Evolutionary conservation across 2,329 filamentous ascomycete genomes (phyloP).

Genomic region (Microdochium paspali): DNA sequence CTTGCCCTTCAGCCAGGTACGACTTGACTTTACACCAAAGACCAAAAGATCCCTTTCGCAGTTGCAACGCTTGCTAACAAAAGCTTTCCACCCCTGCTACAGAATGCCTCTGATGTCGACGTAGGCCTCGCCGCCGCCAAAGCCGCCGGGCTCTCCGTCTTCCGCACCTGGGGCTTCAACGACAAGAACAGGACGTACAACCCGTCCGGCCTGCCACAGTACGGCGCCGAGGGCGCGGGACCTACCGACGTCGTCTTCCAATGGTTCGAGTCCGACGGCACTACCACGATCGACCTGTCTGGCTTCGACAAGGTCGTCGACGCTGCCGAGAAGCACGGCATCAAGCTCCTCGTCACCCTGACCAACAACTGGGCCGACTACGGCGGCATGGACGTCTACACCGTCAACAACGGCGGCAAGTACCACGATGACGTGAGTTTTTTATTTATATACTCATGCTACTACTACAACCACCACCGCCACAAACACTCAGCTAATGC

Average conservation of each 20-base stretch:
- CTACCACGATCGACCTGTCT: constrained; percentile 29
- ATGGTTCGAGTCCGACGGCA: constrained; percentile 30
- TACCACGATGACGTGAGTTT: constrained; percentile 38
- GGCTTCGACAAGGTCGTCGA: constrained; percentile 42
- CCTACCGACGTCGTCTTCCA: constrained; percentile 36
- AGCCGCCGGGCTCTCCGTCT: constrained; percentile 19
- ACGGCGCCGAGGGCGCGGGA: constrained; percentile 38
- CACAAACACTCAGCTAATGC: neutral
- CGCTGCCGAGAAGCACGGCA: constrained; percentile 35
- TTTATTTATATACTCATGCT: neutral
- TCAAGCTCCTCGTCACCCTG: constrained; percentile 43
- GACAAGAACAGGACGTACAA: constrained; percentile 41
- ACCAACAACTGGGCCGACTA: constrained; percentile 53
- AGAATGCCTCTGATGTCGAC: constrained; percentile 26
- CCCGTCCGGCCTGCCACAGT: constrained; percentile 36
- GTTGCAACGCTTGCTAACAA: neutral
- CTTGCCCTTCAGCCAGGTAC: constrained; percentile 42
- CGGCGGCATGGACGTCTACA: constrained; percentile 51
- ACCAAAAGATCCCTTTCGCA: neutral
- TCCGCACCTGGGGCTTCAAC: constrained; percentile 50
- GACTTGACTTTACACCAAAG: constrained; percentile 4
- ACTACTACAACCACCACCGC: neutral
- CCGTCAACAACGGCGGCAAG: constrained; percentile 39
- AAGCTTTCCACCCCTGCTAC: constrained; percentile 18
- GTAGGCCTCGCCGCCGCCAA: constrained; percentile 33